phyloP scores from a whole-genome alignment of 2,329 filamentous ascomycete species.

The Pseudonectria buxi region DNA sequence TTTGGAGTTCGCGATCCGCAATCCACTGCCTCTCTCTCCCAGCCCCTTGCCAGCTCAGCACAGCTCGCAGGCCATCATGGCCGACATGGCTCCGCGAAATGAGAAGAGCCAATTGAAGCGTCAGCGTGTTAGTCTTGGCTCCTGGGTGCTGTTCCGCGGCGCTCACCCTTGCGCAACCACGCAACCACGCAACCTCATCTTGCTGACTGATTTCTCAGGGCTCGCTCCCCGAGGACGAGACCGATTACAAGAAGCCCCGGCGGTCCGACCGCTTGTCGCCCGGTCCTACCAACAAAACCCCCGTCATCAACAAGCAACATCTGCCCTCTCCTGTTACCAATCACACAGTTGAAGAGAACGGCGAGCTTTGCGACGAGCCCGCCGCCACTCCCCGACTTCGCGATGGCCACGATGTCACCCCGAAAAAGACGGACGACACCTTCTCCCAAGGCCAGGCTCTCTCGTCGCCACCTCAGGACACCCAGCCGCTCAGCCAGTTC shows the following conservation, averaged over 20 bases:
- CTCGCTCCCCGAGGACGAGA: conserved; percentile 56
- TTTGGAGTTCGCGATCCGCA: conserved; percentile 1
- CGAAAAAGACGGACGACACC: conserved; percentile 44
- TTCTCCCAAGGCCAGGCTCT: conserved; percentile 39
- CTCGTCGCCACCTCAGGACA: conserved; percentile 59
- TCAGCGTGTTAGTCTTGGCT: conserved; percentile 54
- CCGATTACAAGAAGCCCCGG: conserved; percentile 76
- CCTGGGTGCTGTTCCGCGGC: neutral
- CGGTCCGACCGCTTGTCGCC: conserved; percentile 66
- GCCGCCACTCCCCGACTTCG: conserved; percentile 64
- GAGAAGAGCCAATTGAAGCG: conserved; percentile 86
- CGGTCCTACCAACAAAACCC: conserved; percentile 46
- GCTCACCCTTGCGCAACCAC: neutral
- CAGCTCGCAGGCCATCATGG: conserved; percentile 7
- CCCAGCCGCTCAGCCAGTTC: conserved; percentile 61
- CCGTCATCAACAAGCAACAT: conserved; percentile 56
- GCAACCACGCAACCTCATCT: conserved; percentile 6
- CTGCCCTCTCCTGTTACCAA: conserved; percentile 78
- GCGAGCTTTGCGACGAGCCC: conserved; percentile 56
- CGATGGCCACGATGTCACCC: conserved; percentile 47
- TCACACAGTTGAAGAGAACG: conserved; percentile 48
- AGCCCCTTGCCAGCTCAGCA: conserved; percentile 10
- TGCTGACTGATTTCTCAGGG: conserved; percentile 40
- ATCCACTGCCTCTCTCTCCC: conserved; percentile 12
- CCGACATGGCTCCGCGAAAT: conserved; percentile 49